Percentiles rank a stretch among this genome's conserved stretches.
Evolutionary conservation across 305 asterid genomes (phyloP).

Genomic region (Rubia tinctorum): DNA sequence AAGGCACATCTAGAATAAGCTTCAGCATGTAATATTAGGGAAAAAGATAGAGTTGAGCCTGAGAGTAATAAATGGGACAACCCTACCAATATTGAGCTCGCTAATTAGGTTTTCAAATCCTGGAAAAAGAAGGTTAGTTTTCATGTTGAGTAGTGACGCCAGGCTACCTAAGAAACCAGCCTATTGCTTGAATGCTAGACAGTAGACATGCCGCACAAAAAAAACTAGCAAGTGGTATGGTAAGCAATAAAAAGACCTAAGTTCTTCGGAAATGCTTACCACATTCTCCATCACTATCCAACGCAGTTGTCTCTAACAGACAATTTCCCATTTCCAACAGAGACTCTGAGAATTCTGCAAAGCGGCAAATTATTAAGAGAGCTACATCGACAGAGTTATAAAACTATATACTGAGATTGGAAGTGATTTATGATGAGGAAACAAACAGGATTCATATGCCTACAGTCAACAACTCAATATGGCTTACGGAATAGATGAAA

Average conservation of each 20-base stretch:
- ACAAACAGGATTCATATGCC: background rate
- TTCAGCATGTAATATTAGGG: background rate
- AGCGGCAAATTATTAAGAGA: slow-evolving; percentile 11
- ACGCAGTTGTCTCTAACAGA: slow-evolving; percentile 72
- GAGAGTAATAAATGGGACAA: too few species aligned
- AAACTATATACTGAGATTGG: background rate
- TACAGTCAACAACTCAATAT: background rate
- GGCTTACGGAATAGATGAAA: slow-evolving; percentile 2
- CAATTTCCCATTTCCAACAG: slow-evolving; percentile 92
- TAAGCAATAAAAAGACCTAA: background rate
- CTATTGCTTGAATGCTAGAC: background rate
- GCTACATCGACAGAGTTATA: background rate
- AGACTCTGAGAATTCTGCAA: slow-evolving; percentile 92
- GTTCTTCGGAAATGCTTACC: slow-evolving; percentile 35
- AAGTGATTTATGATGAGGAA: background rate
- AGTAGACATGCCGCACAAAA: background rate
- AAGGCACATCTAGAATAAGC: background rate
- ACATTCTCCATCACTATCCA: slow-evolving; percentile 63
- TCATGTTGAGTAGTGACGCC: background rate
- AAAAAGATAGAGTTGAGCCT: too few species aligned
- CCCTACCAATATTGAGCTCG: background rate
- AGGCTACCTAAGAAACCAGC: too few species aligned
- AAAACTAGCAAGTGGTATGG: background rate
- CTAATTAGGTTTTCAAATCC: background rate
- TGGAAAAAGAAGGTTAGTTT: background rate